Evolutionary conservation across 345 rosid species (phyloP), one percentile per base, ranked within the genome.

Genomic region (Hibiscus syriacus): DNA sequence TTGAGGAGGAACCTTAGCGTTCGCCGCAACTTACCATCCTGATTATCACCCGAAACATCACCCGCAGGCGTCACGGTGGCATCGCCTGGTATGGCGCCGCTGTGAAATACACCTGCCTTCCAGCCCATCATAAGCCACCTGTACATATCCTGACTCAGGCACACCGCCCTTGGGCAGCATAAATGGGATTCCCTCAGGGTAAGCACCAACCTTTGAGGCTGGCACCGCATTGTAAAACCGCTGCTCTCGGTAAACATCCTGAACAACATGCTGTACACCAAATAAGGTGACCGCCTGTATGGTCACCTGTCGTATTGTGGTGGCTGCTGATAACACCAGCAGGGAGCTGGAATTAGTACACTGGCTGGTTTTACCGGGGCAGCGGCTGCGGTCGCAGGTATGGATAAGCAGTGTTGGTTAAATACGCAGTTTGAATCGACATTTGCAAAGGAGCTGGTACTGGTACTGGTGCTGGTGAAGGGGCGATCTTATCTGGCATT

Each of bases 81-180:
- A 63, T 69, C 6, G 73, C 74, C 71, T 77, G 80, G 54, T 78
- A 86, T 0, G 55, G 81, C 2, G 79, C 32, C 5, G 79, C 34
- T 4, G 80, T 74, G 75, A 76, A 81, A 69, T 82, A 87, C 29
- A 82, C 80, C 66, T 75, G 87, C 74, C 89, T 77, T 50, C 92
- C 89, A 1, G 86, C 72, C 36, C 70, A 29, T 84, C 88, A 32
- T 78, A 82, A 8, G 66, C 84, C 61, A 82, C 69, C 62, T 77
- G 87, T 26, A 80, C 56, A 66, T 70, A 79, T 5, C 83, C 81
- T 0, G 70, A 50, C 64, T 81, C 85, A 0, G 78, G 68, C 61
- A 64, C 65, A 4, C 64, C 74, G n/a, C n/a, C n/a, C n/a, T n/a
- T n/a, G n/a, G n/a, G n/a, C n/a, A n/a, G n/a, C n/a, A n/a, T n/a